A percentile compares a stretch with the other conserved stretches of the same genome.
Evolutionary conservation across 352 stramenopile genomes (phyloP).

Genomic region (Globisporangium orthogonon): DNA sequence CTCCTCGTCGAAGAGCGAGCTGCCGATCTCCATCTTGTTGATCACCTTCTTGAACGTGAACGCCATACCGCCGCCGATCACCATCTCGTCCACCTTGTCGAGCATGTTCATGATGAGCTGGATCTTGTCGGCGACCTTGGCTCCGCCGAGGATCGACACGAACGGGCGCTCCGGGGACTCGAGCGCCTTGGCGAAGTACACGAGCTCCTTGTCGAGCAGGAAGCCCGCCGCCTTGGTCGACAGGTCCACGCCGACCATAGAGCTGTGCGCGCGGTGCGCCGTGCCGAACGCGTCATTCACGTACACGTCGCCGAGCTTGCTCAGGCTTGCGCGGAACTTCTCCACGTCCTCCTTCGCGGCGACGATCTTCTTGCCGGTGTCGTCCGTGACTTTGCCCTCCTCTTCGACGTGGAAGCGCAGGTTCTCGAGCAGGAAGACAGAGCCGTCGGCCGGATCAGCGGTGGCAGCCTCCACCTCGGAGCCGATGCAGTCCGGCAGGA

Average conservation of each 20-base stretch:
- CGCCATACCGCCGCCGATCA: slow-evolving; percentile 99
- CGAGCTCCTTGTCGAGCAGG: slow-evolving; percentile 98
- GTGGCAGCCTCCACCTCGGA: slow-evolving; percentile 79
- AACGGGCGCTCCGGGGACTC: slow-evolving; percentile 95
- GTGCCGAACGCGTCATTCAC: slow-evolving; percentile 99
- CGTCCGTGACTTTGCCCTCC: slow-evolving; percentile 87
- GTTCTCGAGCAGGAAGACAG: slow-evolving; percentile 98
- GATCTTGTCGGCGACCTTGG: slow-evolving; percentile 99
- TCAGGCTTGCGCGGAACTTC: slow-evolving; percentile 90
- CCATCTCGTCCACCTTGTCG: slow-evolving; percentile 98
- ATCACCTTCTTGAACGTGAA: slow-evolving; percentile 99
- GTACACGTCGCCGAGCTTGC: slow-evolving; percentile 92
- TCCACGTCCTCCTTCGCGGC: slow-evolving; percentile 91
- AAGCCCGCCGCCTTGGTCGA: slow-evolving; percentile 92
- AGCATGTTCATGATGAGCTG: slow-evolving; percentile 99
- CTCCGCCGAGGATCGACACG: slow-evolving; percentile 97
- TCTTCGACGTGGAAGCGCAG: slow-evolving; percentile 98
- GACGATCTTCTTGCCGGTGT: slow-evolving; percentile 76
- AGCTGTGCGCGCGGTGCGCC: slow-evolving; percentile 96
- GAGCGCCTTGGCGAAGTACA: slow-evolving; percentile 99
- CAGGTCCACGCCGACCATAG: slow-evolving; percentile 95
- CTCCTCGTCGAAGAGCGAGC: slow-evolving; percentile 90
- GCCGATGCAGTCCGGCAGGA: slow-evolving; percentile 96
- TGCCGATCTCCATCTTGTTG: slow-evolving; percentile 94
- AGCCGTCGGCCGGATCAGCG: slow-evolving; percentile 54